phyloP scores from a whole-genome alignment of 768 basidiomycete genomes.

The Dentipellis fragilis region DNA sequence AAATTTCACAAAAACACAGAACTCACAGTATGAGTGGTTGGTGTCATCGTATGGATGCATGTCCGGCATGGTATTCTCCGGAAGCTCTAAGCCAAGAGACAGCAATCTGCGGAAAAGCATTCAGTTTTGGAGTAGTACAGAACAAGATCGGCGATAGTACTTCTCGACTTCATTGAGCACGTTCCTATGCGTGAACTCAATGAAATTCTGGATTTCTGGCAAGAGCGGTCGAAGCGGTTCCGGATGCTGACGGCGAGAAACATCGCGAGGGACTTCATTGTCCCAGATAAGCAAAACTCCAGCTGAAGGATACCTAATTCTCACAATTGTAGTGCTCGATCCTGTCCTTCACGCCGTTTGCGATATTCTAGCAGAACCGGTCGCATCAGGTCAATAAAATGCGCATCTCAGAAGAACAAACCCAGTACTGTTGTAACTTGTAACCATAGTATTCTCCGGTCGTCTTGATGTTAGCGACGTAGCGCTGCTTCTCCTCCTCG shows the following conservation, averaged over 20 bases:
- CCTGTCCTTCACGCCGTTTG: constrained; percentile 52
- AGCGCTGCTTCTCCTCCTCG: constrained; percentile 23
- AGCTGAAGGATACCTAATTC: constrained; percentile 7
- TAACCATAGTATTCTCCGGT: constrained; percentile 46
- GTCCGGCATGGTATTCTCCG: constrained; percentile 41
- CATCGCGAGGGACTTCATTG: constrained; percentile 38
- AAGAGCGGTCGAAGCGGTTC: constrained; percentile 37
- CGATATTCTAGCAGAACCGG: constrained; percentile 39
- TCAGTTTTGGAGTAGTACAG: constrained; percentile 14
- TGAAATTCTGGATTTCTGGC: constrained; percentile 41
- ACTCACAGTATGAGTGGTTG: constrained; percentile 14
- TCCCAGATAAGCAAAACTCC: background rate
- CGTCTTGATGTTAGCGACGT: constrained; percentile 24
- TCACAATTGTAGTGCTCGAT: constrained; percentile 55
- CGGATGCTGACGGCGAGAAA: constrained; percentile 39
- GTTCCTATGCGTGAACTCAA: constrained; percentile 39
- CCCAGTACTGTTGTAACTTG: constrained; percentile 46
- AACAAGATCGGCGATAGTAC: constrained; percentile 27
- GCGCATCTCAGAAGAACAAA: constrained; percentile 13
- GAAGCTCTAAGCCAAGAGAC: constrained; percentile 42
- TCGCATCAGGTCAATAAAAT: background rate
- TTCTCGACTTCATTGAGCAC: constrained; percentile 29
- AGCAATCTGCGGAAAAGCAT: constrained; percentile 27
- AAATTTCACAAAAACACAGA: background rate
- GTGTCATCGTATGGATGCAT: constrained; percentile 31